These are phyloP conservation scores for Lipomyces yamanashiensis DNA, from an alignment of 805 yeast genomes.

Conservation along the genomic window DNA sequence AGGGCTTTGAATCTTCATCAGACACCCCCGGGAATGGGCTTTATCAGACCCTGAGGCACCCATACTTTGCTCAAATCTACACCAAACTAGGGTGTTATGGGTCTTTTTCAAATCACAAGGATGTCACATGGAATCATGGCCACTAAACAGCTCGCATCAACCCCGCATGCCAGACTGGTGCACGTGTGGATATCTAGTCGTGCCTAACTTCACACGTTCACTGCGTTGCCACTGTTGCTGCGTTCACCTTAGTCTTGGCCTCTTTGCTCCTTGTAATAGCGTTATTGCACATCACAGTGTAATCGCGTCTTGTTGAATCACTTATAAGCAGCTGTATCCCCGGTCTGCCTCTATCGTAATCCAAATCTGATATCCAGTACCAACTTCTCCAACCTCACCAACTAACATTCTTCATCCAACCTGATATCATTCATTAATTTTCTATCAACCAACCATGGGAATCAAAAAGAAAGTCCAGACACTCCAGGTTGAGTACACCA, in stretches of 20 bases:
- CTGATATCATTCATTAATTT: neutral
- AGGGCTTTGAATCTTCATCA: neutral
- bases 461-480: slow-evolving; percentile 11
- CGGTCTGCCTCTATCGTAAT: too few species aligned
- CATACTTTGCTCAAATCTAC: neutral
- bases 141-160: neutral
- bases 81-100: neutral
- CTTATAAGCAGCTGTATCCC: too few species aligned
- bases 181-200: neutral
- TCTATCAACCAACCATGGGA: slow-evolving; percentile 6
- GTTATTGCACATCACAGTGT: too few species aligned
- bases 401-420: neutral
- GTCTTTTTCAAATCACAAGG: neutral
- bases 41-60: neutral
- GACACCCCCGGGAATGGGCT: neutral
- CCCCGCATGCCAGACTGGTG: neutral
- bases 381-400: neutral
- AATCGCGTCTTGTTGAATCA: too few species aligned
- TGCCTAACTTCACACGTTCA: neutral
- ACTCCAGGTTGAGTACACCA: slow-evolving; percentile 10
- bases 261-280: too few species aligned
- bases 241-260: neutral
- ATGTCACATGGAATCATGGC: neutral
- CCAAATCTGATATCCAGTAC: neutral
- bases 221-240: neutral